Base-by-base conservation (phyloP, 2,329 filamentous ascomycete species). In the Emmonsiellopsis sp. region DNA sequence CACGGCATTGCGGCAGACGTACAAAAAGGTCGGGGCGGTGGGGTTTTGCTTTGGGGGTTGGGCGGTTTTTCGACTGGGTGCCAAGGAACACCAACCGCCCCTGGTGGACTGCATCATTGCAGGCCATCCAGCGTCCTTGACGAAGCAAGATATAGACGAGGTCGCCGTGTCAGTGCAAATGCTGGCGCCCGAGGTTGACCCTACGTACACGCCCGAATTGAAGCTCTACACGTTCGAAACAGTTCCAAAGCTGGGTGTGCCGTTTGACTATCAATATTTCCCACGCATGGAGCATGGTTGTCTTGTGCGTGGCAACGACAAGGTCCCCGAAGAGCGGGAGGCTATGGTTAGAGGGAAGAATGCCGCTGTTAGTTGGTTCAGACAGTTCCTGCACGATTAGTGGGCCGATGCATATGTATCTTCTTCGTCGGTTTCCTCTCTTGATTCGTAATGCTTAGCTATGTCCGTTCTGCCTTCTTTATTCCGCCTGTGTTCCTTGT, bases 41-140 rank as follows among this genome's bases (percentile, higher is more conserved):
- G 77, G 77, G 1, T 79, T 69, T 58, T 79, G 77, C 64, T 79
- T 71, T 51, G 77, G 77, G 11, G 76, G 75, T 5, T 80, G 77
- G 78, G 77, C 73, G 0, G 67, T 66, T 3, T 73, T 78, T 53
- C 71, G 72, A 1, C 70, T 80, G 0, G 78, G 68, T 0, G 67
- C 71, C 1, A 71, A 73, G 54, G 65, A 63, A 10, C 55, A 67
- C n/a, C 57, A 61, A 2, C 61, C 62, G 2, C 61, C 62, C 1
- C 62, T 79, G 2, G 70, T 79, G 5, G 76, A 79, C 54, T 72
- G 67, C 57, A 67, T 79, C 38, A 65, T 68, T 1, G 65, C 65
- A 2, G 77, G 65, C 0, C 78, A 80, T 59, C 78, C 75, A 8
- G 71, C 68, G 0, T 57, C 71, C 41, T 53, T 79, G 20, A 72